Base-by-base conservation (phyloP, 2,329 filamentous ascomycete genomes). In the Nannizziopsis barbatae region DNA sequence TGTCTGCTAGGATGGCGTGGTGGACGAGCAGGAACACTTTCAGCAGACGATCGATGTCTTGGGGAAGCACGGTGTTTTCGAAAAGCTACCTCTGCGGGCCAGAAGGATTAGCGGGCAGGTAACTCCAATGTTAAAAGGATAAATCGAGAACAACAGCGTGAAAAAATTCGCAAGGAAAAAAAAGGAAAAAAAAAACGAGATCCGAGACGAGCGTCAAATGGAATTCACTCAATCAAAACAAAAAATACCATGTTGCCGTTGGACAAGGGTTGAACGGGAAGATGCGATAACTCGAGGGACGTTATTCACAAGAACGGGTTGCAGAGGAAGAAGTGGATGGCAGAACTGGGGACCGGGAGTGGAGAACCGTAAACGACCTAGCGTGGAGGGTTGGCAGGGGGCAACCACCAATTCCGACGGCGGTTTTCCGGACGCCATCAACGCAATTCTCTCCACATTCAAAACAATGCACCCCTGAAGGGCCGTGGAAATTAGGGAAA, bases 1-100 rank as follows among this genome's bases (percentile, higher is more conserved):
- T 81, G 59, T 79, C 42, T 79, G 75, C 55, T 77, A 71, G 47
- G 71, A 47, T 67, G 62, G 49, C 66, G 60, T 55, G 79, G 75
- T 39, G 71, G 60, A 49, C 70, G 73, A 32, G 74, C 67, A 58
- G 83, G 77, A 20, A 82, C 69, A 58, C 81, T 78, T 39, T 75
- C 75, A 33, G 77, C 76, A 33, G 79, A 76, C 45, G 79, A 77
- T 56, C 79, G 73, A 55, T 75, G 72, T 56, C 32, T 49, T 76
- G 72, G 49, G 68, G 66, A 31, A 42, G 35, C 32, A 37, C 35
- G 37, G 3, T 42, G 40, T 30, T 44, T 49, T 35, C 40, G 30
- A 37, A 12, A 20, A 39, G 36, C 51, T 52, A 48, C 47, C 50
- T 52, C 51, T 48, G 49, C 31, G 31, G 14, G 10, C 15, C n/a